phyloP scores from a whole-genome alignment of 352 stramenopile genomes.

The Phytopythium helicoides region DNA sequence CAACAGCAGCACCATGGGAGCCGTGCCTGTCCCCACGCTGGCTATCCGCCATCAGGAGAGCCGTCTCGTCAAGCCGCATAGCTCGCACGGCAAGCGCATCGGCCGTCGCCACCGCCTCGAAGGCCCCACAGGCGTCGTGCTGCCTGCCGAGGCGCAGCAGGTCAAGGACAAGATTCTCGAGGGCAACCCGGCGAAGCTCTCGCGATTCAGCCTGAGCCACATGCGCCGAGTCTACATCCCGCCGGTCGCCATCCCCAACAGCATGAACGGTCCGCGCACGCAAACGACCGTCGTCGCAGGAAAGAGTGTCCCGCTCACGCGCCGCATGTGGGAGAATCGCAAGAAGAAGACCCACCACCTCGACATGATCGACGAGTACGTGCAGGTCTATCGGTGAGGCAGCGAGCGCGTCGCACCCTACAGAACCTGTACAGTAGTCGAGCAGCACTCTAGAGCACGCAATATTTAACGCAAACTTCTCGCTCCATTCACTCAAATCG shows the following conservation, averaged over 20 bases:
- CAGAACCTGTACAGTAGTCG: too few species aligned
- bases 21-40: conserved; percentile 23
- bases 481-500: too few species aligned
- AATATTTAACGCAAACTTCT: too few species aligned
- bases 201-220: conserved; percentile 56
- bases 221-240: conserved; percentile 61
- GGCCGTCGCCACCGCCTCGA: conserved; percentile 33
- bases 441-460: too few species aligned
- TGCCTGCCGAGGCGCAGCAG: conserved; percentile 47
- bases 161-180: conserved; percentile 60
- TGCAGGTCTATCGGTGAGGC: conserved; percentile 34
- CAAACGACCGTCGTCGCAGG: conserved; percentile 44
- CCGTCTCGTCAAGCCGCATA: conserved; percentile 20
- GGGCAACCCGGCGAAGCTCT: conserved; percentile 34
- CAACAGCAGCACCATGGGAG: conserved; percentile 32
- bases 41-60: conserved; percentile 20
- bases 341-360: conserved; percentile 47
- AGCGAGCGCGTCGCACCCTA: conserved; percentile 3
- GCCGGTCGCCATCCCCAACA: conserved; percentile 50
- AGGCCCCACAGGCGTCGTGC: conserved; percentile 14
- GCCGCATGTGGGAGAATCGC: conserved; percentile 65
- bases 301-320: conserved; percentile 60
- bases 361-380: conserved; percentile 49
- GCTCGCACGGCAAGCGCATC: conserved; percentile 25
- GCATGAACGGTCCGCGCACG: conserved; percentile 37